Conservation (phyloP, 352 stramenopile species). For the Globisporangium takayamanum region DNA sequence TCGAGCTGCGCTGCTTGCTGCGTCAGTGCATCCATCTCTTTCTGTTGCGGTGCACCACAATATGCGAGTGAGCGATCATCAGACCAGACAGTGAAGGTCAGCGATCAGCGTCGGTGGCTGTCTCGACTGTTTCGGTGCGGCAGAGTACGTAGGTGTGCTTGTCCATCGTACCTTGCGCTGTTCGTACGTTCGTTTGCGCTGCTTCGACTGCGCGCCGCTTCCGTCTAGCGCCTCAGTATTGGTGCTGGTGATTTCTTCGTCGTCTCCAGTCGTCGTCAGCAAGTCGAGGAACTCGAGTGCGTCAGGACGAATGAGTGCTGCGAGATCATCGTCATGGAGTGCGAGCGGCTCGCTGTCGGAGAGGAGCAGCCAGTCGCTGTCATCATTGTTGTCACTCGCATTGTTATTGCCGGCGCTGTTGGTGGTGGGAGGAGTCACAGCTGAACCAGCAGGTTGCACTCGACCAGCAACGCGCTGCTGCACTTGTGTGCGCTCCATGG, state of each 20-base stretch:
- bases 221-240: too few species aligned
- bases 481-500: too few species aligned
- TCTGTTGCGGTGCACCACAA: neutral
- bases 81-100: neutral
- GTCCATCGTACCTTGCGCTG: constrained; percentile 5
- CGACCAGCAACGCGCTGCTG: too few species aligned
- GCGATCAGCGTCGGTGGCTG: neutral
- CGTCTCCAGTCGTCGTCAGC: neutral
- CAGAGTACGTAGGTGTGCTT: too few species aligned
- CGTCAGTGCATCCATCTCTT: constrained; percentile 1
- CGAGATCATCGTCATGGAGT: neutral
- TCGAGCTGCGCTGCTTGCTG: constrained; percentile 2
- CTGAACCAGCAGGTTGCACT: too few species aligned
- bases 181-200: constrained; percentile 6
- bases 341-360: neutral
- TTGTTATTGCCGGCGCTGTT: neutral
- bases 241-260: neutral
- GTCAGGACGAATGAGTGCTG: neutral
- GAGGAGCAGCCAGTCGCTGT: neutral
- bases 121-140: too few species aligned
- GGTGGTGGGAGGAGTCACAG: neutral
- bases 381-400: neutral
- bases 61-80: neutral
- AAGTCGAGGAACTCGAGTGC: constrained; percentile 1
- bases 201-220: too few species aligned